Conservation (phyloP, 208 protist genomes). For the Tetramitus jugosus region DNA sequence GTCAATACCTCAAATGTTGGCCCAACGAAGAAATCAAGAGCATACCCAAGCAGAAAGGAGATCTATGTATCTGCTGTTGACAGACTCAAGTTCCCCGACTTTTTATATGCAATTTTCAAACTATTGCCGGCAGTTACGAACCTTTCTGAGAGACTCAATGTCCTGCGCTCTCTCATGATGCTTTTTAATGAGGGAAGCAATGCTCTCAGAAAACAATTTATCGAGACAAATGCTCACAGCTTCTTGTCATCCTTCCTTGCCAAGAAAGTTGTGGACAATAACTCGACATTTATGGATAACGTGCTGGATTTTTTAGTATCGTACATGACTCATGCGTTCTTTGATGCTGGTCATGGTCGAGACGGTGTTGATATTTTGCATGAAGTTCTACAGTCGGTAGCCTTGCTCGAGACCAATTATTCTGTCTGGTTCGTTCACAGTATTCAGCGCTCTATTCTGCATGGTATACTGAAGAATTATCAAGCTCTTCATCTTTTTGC, state of each 20-base stretch:
- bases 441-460: slow-evolving; percentile 12
- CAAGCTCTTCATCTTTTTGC: not conserved
- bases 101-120: not conserved
- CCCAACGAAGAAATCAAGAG: no score
- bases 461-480: not conserved
- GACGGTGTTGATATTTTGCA: not conserved
- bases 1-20: no score
- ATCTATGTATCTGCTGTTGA: not conserved
- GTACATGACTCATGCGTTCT: not conserved
- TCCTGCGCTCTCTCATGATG: not conserved
- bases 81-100: not conserved
- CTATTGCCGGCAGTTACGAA: not conserved
- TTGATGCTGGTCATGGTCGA: not conserved
- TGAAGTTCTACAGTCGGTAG: not conserved
- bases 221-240: not conserved
- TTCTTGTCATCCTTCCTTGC: not conserved
- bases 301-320: slow-evolving; percentile 6
- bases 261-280: not conserved
- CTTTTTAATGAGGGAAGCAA: slow-evolving; percentile 2
- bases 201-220: not conserved
- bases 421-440: not conserved
- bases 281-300: not conserved
- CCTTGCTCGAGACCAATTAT: not conserved
- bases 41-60: no score
- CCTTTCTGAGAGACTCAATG: not conserved